Base-by-base conservation (phyloP, 1,284 basidiomycete genomes). In the Meira miltonrushii region DNA sequence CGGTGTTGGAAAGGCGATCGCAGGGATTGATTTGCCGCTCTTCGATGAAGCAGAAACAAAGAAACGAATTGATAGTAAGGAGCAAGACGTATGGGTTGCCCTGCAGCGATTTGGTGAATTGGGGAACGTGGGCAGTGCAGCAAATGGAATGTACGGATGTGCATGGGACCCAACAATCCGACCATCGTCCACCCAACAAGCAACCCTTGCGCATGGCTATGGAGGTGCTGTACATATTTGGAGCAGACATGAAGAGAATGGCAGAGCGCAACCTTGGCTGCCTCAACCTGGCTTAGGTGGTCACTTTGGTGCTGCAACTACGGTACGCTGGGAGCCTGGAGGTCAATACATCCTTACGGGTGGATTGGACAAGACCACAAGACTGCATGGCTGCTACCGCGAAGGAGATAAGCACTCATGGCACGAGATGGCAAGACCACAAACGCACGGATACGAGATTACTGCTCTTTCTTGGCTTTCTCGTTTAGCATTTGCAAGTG, bases 381-480 rank as follows among this genome's bases (percentile, higher is more conserved):
- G 75, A 0, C 57, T 78, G 3, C 74, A 77, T 49, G 40, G 9
- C 15, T 52, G 39, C 15, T 41, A 11, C 17, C 17, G 33, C 12
- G 41, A 47, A 19, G 38, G 37, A 41, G 28, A 38, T 41, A 3
- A 50, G 10, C 12, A 19, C 4, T 62, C 63, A 6, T 78, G 75
- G 75, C 68, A 74, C 57, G 72, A 78, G 55, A 56, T 78, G n/a
- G 75, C 72, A 5, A 68, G 75, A 10, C 75, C 75, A 0, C 75
- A 78, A 41, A 72, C 73, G 10, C 75, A 78, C 55, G 75, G 75
- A 10, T 75, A 76, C 63, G 74, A 70, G 17, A 40, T 78, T 38
- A 59, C 64, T 17, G 57, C 64, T 11, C 67, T 69, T 53, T 61
- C 71, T 0, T 78, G 71, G 72, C 66, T 75, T 50, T 68, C 72